A percentile compares a stretch with the other conserved stretches of the same genome.
Evolutionary conservation across 2,329 filamentous ascomycete species (phyloP).

Genomic region (Fonsecaea multimorphosa): DNA sequence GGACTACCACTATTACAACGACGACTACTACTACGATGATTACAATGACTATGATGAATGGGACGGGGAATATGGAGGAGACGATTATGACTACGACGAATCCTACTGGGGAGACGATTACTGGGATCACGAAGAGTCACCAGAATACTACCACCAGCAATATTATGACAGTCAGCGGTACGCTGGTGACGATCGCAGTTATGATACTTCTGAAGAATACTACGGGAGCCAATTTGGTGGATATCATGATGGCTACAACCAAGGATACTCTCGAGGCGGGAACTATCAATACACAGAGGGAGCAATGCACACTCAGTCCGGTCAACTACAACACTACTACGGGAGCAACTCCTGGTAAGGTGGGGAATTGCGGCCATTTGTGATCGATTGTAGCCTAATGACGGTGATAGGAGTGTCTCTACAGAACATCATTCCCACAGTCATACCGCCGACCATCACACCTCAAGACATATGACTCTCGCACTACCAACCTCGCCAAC

Average conservation of each 20-base stretch:
- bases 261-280: neutral
- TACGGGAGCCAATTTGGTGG: neutral
- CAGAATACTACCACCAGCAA: neutral
- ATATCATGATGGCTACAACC: neutral
- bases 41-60: neutral
- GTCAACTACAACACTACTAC: neutral
- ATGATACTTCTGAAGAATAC: neutral
- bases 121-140: slow-evolving; percentile 8
- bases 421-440: neutral
- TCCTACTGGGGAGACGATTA: slow-evolving; percentile 9
- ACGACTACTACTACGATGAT: slow-evolving; percentile 1
- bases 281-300: neutral
- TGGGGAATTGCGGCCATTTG: neutral
- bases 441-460: neutral
- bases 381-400: neutral
- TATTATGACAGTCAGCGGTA: neutral
- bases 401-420: neutral
- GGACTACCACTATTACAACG: slow-evolving; percentile 1
- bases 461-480: neutral
- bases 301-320: neutral
- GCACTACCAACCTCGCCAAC: neutral
- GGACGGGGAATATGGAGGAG: slow-evolving; percentile 1
- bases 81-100: slow-evolving; percentile 8
- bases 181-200: neutral
- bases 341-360: slow-evolving; percentile 13